Evolutionary conservation across 805 yeast genomes (phyloP), one percentile per base, ranked within the genome.

Genomic region (Barnettozyma wickerhamii): DNA sequence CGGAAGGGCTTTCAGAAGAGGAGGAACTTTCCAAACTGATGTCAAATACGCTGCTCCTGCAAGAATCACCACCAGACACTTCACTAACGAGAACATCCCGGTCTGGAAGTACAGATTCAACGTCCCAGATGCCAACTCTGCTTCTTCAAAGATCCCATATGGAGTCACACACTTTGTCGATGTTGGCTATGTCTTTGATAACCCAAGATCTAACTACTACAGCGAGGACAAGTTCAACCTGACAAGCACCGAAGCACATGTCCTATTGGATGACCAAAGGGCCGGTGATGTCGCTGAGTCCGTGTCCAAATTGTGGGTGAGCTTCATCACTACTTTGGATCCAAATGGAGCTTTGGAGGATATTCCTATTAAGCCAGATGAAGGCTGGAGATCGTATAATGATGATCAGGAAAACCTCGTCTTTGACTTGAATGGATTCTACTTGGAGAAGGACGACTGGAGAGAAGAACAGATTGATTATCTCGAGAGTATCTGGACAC

Each of bases 281-380:
- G 9, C 26, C 12, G 9, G 9, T 23, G 26, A 23, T 23, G 26
- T 23, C 12, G 26, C 26, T 23, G 26, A 23, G 10, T 23, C 26
- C 7, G 26, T 7, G 7, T 23, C 26, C 12, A 23, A 23, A 2
- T 9, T 23, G 12, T 23, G 26, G 26, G 26, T 3, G 9, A 23
- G 26, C 12, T 23, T 23, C 12, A 12, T 23, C 12, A 23, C 26
- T 23, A 23, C 26, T 23, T 23, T 23, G 26, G 26, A 23, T 50
- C 53, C 69, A 41, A 61, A 66, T 49, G 70, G 7, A 4, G 39
- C 19, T 2, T 4, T n/a, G 7, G 24, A 24, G 7, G 31, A 28
- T 4, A n/a, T 26, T 7, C 19, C n/a, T 1, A 37, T 18, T 4
- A 30, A 21, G 6, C 21, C n/a, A 7, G 21, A n/a, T 2, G 29